Evolutionary conservation across 2,329 filamentous ascomycete species (phyloP).

Genomic region (Scedosporium aurantiacum): DNA sequence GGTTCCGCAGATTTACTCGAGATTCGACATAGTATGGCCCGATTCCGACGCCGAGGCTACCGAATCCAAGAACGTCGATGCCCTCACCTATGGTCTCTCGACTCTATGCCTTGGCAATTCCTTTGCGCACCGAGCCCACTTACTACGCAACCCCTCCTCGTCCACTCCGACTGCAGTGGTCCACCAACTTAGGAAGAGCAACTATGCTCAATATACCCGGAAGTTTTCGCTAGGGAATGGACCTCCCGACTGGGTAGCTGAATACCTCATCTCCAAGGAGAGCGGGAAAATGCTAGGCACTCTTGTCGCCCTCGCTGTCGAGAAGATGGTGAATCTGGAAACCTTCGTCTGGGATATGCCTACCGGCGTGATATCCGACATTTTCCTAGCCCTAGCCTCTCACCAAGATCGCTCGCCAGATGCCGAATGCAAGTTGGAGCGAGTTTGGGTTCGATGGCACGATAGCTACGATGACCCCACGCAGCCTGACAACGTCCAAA

Average conservation of each 20-base stretch:
- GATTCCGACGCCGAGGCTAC: slow-evolving; percentile 54
- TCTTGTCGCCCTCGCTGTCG: slow-evolving; percentile 66
- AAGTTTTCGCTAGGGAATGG: slow-evolving; percentile 83
- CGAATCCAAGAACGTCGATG: slow-evolving; percentile 64
- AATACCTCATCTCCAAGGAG: slow-evolving; percentile 74
- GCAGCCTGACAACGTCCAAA: slow-evolving; percentile 13
- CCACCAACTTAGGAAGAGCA: slow-evolving; percentile 32
- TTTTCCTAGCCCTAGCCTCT: slow-evolving; percentile 68
- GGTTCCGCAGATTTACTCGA: slow-evolving; percentile 69
- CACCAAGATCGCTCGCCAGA: slow-evolving; percentile 42
- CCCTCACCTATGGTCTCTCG: slow-evolving; percentile 69
- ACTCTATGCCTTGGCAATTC: slow-evolving; percentile 60
- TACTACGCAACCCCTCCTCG: slow-evolving; percentile 17
- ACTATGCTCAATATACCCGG: slow-evolving; percentile 67
- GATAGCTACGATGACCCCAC: slow-evolving; percentile 47
- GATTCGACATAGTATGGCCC: slow-evolving; percentile 84
- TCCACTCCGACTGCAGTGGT: not conserved
- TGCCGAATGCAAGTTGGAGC: slow-evolving; percentile 43
- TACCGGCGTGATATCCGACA: slow-evolving; percentile 68
- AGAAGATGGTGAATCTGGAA: slow-evolving; percentile 71
- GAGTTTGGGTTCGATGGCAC: slow-evolving; percentile 75
- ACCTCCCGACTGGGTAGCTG: slow-evolving; percentile 64
- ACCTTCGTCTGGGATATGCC: slow-evolving; percentile 86
- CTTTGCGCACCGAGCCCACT: slow-evolving; percentile 28
- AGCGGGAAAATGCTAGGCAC: slow-evolving; percentile 84